These are phyloP conservation scores for Tylopilus orsonianus DNA, from an alignment of 1,284 basidiomycete species.

Conservation along the genomic window DNA sequence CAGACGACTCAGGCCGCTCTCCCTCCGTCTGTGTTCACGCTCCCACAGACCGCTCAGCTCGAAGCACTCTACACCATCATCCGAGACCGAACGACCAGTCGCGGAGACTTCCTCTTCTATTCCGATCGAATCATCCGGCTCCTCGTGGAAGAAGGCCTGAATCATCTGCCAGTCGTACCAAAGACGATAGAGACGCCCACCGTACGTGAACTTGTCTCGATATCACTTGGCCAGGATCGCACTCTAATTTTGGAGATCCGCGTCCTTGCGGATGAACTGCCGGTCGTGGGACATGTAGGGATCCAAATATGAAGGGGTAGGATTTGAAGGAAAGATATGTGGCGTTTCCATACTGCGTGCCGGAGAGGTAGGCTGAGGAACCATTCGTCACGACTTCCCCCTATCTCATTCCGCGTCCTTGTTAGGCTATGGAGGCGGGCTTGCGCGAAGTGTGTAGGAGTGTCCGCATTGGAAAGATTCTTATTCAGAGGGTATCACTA, in stretches of 20 bases:
- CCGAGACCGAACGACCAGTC: conserved; percentile 77
- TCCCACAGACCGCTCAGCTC: conserved; percentile 87
- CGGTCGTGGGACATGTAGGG: conserved; percentile 48
- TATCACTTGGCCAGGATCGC: not conserved
- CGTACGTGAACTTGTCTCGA: conserved; percentile 38
- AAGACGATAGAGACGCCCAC: conserved; percentile 83
- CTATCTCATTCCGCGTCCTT: not conserved
- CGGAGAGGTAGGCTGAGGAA: conserved; percentile 59
- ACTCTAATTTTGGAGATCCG: not conserved
- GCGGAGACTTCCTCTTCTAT: conserved; percentile 98
- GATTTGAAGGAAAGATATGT: conserved; percentile 93
- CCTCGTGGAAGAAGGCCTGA: conserved; percentile 85
- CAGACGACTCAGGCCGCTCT: conserved; percentile 42
- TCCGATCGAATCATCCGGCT: conserved; percentile 79
- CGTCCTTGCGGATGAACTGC: not conserved
- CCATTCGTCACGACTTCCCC: not conserved
- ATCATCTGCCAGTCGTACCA: conserved; percentile 90
- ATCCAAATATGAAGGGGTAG: conserved; percentile 81
- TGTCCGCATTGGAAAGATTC: conserved; percentile 89
- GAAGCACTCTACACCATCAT: conserved; percentile 97
- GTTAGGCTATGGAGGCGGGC: conserved; percentile 90
- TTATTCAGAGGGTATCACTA: conserved; percentile 81
- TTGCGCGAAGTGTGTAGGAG: conserved; percentile 92
- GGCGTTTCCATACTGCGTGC: conserved; percentile 91
- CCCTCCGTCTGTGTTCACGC: conserved; percentile 80